Evolutionary conservation across 2,329 filamentous ascomycete species (phyloP).

Genomic region (Fusarium oxysporum): DNA sequence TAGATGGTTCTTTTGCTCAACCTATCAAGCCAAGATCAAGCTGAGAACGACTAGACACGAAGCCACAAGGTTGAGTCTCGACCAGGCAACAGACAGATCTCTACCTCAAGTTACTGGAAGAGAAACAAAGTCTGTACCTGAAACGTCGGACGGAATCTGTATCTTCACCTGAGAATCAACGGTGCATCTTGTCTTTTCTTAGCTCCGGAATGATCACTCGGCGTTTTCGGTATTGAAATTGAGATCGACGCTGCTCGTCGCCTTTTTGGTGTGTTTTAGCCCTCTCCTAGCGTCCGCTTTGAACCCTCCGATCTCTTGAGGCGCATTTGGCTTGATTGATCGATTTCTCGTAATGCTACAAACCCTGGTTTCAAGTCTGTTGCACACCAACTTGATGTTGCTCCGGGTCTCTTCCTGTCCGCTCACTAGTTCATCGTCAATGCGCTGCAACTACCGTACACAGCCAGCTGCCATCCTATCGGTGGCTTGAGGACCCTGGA

Average conservation of each 20-base stretch:
- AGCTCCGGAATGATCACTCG: conserved; percentile 25
- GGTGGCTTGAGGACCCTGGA: not conserved
- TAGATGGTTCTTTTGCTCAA: not conserved
- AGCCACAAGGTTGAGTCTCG: not conserved
- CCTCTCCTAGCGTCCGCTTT: conserved; percentile 15
- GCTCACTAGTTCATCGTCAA: conserved; percentile 1
- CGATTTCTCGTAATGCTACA: conserved; percentile 16
- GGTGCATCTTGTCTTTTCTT: conserved; percentile 15
- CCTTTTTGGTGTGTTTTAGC: conserved; percentile 26
- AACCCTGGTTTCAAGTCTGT: conserved; percentile 24
- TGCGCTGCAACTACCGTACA: not conserved
- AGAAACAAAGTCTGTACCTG: conserved; percentile 14
- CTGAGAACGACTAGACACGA: conserved; percentile 12
- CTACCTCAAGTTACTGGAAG: not conserved
- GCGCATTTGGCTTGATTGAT: conserved; percentile 27
- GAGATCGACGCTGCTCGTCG: conserved; percentile 25
- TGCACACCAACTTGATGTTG: conserved; percentile 12
- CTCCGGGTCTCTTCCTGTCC: not conserved
- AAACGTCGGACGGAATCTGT: conserved; percentile 8
- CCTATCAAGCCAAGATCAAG: not conserved
- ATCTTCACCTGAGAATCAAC: conserved; percentile 21
- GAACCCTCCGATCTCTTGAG: conserved; percentile 29
- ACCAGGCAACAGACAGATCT: not conserved
- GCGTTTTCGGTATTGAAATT: conserved; percentile 34
- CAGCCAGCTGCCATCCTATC: not conserved